These are phyloP conservation scores for Amanita jacksonii DNA, from an alignment of 768 basidiomycete genomes.

Conservation along the genomic window DNA sequence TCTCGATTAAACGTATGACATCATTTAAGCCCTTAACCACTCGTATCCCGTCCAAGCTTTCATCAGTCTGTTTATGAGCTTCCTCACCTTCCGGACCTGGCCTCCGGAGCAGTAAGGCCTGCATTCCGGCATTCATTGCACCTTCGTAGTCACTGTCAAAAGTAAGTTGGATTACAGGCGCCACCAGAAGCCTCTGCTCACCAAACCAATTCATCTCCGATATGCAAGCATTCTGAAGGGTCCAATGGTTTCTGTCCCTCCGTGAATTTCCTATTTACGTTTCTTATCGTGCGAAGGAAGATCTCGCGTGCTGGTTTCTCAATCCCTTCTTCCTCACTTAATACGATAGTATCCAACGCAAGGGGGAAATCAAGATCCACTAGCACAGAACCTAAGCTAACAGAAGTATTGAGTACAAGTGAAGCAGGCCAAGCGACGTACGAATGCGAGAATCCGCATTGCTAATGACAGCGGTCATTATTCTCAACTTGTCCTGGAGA, in stretches of 20 bases:
- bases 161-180: conserved; percentile 2
- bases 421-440: conserved; percentile 17
- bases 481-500: conserved; percentile 31
- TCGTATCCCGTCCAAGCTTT: conserved; percentile 26
- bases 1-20: conserved; percentile 15
- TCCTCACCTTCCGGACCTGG: conserved; percentile 37
- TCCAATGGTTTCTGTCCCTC: conserved; percentile 17
- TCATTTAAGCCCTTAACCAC: conserved; percentile 25
- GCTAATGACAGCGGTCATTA: conserved; percentile 54
- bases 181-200: conserved; percentile 17
- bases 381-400: conserved; percentile 35
- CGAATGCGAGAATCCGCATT: conserved; percentile 69
- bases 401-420: conserved; percentile 1
- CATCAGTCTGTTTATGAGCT: conserved; percentile 32
- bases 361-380: conserved; percentile 46
- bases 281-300: conserved; percentile 37
- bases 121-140: conserved; percentile 43
- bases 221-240: conserved; percentile 46
- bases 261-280: conserved; percentile 17
- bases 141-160: conserved; percentile 54
- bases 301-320: conserved; percentile 62
- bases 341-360: conserved; percentile 42
- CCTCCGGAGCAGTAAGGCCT: conserved; percentile 49
- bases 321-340: conserved; percentile 60
- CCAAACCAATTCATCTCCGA: conserved; percentile 69